A percentile compares a stretch with the other conserved stretches of the same genome.
Evolutionary conservation across 305 asterid genomes (phyloP).

Genomic region (Galium porrigens): DNA sequence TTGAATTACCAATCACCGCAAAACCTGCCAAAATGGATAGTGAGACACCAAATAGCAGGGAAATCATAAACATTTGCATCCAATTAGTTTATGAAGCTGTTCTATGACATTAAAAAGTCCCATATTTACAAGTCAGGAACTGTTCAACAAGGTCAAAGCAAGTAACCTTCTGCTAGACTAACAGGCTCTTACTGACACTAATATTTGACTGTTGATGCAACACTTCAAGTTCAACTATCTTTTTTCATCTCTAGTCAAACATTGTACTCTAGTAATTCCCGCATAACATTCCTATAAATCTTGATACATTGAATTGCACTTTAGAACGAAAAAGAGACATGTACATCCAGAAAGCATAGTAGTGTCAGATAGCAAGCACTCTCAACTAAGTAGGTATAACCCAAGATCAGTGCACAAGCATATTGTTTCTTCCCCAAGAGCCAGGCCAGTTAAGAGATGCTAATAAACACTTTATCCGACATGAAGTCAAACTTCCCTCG

Average conservation of each 20-base stretch:
- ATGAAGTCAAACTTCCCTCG: neutral
- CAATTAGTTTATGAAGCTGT: neutral
- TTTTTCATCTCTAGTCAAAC: neutral
- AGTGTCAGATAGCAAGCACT: neutral
- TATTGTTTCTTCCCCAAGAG: neutral
- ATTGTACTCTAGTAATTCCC: neutral
- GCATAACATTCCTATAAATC: too few species aligned
- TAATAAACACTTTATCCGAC: neutral
- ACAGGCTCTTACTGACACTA: neutral
- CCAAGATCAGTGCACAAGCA: neutral
- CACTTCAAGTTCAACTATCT: slow-evolving; percentile 9
- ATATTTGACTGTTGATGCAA: neutral
- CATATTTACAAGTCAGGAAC: neutral
- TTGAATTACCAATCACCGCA: slow-evolving; percentile 3
- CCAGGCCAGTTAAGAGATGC: neutral
- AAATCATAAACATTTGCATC: neutral
- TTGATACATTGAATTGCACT: neutral
- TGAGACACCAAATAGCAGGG: slow-evolving; percentile 2
- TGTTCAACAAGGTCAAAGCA: neutral
- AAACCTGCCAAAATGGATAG: slow-evolving; percentile 13
- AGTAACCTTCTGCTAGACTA: slow-evolving; percentile 1
- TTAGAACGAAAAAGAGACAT: neutral
- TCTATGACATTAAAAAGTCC: neutral
- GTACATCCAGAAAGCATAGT: neutral
- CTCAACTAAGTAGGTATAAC: neutral